These are phyloP conservation scores for Aschersonia sp. DNA, from an alignment of 2,329 filamentous ascomycete genomes.

Conservation along the genomic window DNA sequence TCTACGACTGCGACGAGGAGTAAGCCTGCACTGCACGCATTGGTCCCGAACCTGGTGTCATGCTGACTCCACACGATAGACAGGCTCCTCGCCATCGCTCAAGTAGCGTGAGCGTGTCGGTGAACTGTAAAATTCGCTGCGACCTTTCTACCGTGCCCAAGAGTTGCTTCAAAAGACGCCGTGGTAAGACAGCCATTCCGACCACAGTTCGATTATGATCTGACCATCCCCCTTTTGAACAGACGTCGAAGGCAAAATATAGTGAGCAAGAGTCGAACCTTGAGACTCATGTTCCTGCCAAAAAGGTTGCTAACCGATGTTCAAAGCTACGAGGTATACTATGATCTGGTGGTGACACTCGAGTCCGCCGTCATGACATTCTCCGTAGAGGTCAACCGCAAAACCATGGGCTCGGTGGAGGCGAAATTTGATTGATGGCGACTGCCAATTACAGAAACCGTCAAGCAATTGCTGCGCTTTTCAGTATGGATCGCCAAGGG, in stretches of 20 bases:
- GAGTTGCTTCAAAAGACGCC: neutral
- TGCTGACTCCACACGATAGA: neutral
- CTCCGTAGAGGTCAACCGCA: neutral
- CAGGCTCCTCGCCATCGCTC: neutral
- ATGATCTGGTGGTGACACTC: neutral
- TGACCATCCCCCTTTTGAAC: neutral
- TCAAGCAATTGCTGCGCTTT: no score
- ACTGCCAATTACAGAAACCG: no score
- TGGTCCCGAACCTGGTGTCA: neutral
- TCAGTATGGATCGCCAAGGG: no score
- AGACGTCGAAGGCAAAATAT: neutral
- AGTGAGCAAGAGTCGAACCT: neutral
- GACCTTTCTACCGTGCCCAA: neutral
- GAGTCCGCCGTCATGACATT: conserved; percentile 2
- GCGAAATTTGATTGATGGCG: neutral
- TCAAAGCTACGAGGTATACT: neutral
- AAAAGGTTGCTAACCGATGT: neutral
- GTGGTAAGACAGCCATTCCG: neutral
- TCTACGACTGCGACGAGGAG: conserved; percentile 1
- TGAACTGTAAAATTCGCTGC: neutral
- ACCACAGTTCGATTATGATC: neutral
- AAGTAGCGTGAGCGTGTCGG: neutral
- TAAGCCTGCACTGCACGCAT: neutral
- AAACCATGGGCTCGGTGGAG: conserved; percentile 1
- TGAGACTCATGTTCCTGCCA: neutral